A percentile compares a stretch with the other conserved stretches of the same genome.
These are phyloP conservation scores for Lactifluus volemus DNA, from an alignment of 768 basidiomycete genomes.

Conservation along the genomic window DNA sequence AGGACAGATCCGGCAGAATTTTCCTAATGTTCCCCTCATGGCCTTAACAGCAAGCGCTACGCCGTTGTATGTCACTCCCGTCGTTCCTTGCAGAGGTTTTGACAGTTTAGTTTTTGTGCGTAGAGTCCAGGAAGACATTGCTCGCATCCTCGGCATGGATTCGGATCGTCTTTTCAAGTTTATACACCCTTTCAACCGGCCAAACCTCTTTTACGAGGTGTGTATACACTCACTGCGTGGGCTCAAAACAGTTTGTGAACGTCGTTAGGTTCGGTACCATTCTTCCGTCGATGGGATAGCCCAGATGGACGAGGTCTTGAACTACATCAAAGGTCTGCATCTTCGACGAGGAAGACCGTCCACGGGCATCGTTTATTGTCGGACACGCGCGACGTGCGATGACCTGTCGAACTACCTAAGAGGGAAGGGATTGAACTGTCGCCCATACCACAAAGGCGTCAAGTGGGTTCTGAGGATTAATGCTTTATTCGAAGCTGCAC, in stretches of 20 bases:
- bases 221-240: neutral
- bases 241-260: neutral
- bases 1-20: conserved; percentile 59
- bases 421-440: conserved; percentile 54
- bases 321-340: conserved; percentile 59
- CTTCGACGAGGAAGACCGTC: conserved; percentile 48
- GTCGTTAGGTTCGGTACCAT: conserved; percentile 51
- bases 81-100: neutral
- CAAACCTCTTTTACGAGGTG: conserved; percentile 78
- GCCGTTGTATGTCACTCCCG: conserved; percentile 35
- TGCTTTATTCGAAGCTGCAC: neutral
- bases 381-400: conserved; percentile 58
- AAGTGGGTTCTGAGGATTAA: conserved; percentile 30
- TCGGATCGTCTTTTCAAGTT: conserved; percentile 49
- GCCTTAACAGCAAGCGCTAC: conserved; percentile 83
- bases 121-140: conserved; percentile 71
- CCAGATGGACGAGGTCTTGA: conserved; percentile 56
- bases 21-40: conserved; percentile 72
- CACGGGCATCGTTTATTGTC: conserved; percentile 73
- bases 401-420: conserved; percentile 56
- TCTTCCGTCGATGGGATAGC: conserved; percentile 40
- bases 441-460: conserved; percentile 70
- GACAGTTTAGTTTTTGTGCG: neutral
- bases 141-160: conserved; percentile 54
- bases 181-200: conserved; percentile 72